Evolutionary conservation across 139 green algal species (phyloP), one percentile per base, ranked within the genome.

Genomic region (Tetratostichococcus sp.): DNA sequence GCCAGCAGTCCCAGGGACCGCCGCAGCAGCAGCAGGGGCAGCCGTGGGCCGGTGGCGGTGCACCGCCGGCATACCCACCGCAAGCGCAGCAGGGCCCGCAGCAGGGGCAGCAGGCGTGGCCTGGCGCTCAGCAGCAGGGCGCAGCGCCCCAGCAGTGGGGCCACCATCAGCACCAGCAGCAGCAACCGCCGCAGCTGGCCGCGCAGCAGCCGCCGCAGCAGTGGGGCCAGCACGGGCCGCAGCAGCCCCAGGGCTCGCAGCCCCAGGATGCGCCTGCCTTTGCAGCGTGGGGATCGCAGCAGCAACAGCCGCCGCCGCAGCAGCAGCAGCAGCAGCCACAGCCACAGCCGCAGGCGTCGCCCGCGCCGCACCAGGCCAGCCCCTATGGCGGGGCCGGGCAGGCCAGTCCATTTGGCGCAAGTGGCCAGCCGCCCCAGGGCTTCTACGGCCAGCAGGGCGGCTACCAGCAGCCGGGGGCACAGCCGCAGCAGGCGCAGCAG

Each of bases 91-190:
- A 50, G 39, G 39, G 39, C 17, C 14, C 50, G 14, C 50, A 26
- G 50, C 50, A 62, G 50, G 14, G 19, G 19, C 50, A 62, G 19
- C 50, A 62, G 50, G 17, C 14, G 11, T 28, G 17, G 19, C 2
- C 50, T 17, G 17, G 17, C 35, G 69, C 22, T 11, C 35, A 62
- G 35, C 33, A 62, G 69, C 69, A 25, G 8, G 35, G n/a, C 69
- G 69, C 14, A 35, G 11, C 4, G 62, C 62, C n/a, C 26, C 62
- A 68, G 26, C 62, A 68, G 62, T 23, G 8, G 67, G 28, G 33
- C 1, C 69, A 57, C 58, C 30, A 39, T 11, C 68, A 72, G 68
- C 68, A 72, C 33, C 33, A 72, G 68, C 68, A 58, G 68, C 34
- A 59, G 33, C 68, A 72, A 58, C 32, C 19, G n/a, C 25, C 33